Base-by-base conservation (phyloP, 2,329 filamentous ascomycete genomes). In the Paramyrothecium roridum region DNA sequence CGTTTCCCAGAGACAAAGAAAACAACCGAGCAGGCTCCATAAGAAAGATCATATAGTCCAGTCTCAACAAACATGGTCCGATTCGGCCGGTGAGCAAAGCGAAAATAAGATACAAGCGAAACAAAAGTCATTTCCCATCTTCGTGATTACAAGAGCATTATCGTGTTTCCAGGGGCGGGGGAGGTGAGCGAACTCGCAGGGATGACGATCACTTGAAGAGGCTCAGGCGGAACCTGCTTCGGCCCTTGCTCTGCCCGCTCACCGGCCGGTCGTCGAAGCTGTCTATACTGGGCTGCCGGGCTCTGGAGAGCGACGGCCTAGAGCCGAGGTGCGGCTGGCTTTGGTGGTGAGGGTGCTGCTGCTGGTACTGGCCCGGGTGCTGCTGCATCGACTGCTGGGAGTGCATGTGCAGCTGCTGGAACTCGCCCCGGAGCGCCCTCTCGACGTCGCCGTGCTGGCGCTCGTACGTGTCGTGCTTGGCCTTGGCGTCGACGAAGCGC, bases 381-480 rank as follows among this genome's bases (percentile, higher is more conserved):
- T 50, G 48, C 48, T 50, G 48, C 17, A 19, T 30, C 26, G 26
- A 30, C 26, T 30, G 26, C 26, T 30, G 26, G 6, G 26, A 30
- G 26, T 30, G 48, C 49, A 34, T 26, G 30, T 19, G 37, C 37
- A 43, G 19, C 19, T 22, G 49, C 26, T 55, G 37, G 2, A 70
- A 59, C n/a, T 77, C 74, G 0, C 75, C 75, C 0, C 73, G 64
- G 60, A 78, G 66, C 1, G 75, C 75, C 47, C 70, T 64, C 60
- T 74, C 72, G 50, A 77, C 75, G 40, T 77, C 72, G 13, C 61
- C 57, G 54, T 76, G 71, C 63, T 77, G 75, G 6, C 73, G 67
- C 48, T 65, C 65, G 56, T 77, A 77, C 54, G 77, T 73, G 56
- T 78, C 75, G 53, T 77, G 74, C 66, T 76, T 76, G 56, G 60